Conservation (phyloP, 129 eudicot species). For the Solidago caesia region DNA sequence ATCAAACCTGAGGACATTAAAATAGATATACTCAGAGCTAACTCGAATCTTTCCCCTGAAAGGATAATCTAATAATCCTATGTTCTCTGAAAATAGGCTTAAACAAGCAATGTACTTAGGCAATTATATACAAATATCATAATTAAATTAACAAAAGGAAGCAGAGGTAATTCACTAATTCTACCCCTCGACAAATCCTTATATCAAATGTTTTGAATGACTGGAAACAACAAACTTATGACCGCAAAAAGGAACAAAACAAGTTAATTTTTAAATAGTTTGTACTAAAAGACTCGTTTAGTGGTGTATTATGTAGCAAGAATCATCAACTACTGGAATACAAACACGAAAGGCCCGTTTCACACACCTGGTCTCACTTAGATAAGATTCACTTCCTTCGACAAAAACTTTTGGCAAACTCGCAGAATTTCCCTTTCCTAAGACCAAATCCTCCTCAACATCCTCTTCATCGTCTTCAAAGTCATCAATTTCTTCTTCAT, state of each 20-base stretch:
- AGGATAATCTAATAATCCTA: conserved; percentile 4
- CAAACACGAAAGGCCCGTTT: not conserved
- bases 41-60: conserved; percentile 8
- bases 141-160: too few relatives aligned
- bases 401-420: conserved; percentile 38
- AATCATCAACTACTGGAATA: not conserved
- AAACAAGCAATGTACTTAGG: conserved; percentile 12
- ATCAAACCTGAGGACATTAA: conserved; percentile 66
- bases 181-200: not conserved
- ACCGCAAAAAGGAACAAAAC: not conserved
- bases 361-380: conserved; percentile 84
- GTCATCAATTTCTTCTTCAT: conserved; percentile 49
- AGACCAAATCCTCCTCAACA: conserved; percentile 35
- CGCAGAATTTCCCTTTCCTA: conserved; percentile 32
- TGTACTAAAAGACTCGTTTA: not conserved
- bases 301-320: not conserved
- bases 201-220: not conserved
- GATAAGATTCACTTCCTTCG: conserved; percentile 60
- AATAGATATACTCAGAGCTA: conserved; percentile 16
- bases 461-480: conserved; percentile 43
- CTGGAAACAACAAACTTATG: too few relatives aligned
- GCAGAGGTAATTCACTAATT: too few relatives aligned
- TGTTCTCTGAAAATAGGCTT: not conserved
- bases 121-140: not conserved
- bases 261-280: conserved; percentile 1